Evolutionary conservation across 345 rosid genomes (phyloP).

Genomic region (Citrus sinensis): DVS_A1.0 CM039162.1:26715501-26716000

Average conservation of each 20-base stretch:
- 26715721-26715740: slow-evolving; percentile 27
- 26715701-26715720: slow-evolving; percentile 23
- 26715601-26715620: background rate
- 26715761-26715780: slow-evolving; percentile 27
- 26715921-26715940: slow-evolving; percentile 29
- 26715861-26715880: slow-evolving; percentile 30
- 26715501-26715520: background rate
- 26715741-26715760: slow-evolving; percentile 48
- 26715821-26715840: slow-evolving; percentile 24
- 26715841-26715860: slow-evolving; percentile 34
- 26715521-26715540: background rate
- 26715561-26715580: background rate
- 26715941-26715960: slow-evolving; percentile 36
- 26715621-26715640: slow-evolving; percentile 27
- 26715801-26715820: slow-evolving; percentile 16
- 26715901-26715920: slow-evolving; percentile 25
- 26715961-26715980: slow-evolving; percentile 32
- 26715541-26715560: background rate
- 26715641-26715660: slow-evolving; percentile 39
- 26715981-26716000: slow-evolving; percentile 17
- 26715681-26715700: slow-evolving; percentile 21
- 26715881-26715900: slow-evolving; percentile 36
- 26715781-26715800: slow-evolving; percentile 27
- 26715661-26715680: slow-evolving; percentile 37
- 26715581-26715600: background rate